Evolutionary conservation across 1,139 yeast species (phyloP), one percentile per base, ranked within the genome.

Genomic region (Magnusiomyces paraingens): DNA sequence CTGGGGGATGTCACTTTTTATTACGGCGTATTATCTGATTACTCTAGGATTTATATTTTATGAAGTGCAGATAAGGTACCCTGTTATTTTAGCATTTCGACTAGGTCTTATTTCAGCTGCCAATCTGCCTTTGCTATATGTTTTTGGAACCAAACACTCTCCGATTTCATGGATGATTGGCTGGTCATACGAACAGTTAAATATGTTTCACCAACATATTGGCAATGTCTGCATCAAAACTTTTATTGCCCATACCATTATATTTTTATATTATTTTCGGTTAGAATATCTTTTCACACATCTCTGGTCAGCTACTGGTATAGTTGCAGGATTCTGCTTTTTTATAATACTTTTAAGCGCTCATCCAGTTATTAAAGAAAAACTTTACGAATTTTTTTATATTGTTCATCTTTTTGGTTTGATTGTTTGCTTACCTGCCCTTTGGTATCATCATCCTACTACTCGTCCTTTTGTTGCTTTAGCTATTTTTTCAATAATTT

Each of bases 181-280:
- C 17, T 65, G 68, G 67, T 61, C 65, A 3, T 65, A 65, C 47
- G 68, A 65, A 47, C 67, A 65, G 49, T 52, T 63, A n/a, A 65
- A 63, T 49, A 62, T 65, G 10, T 58, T 63, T 40, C 68, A 65
- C 49, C 57, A 66, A 29, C 59, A 57, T 46, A 53, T 56, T 11
- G 68, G 68, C 5, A 52, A 58, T 2, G 43, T 60, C 14, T 59
- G 64, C 44, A 58, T 63, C 6, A 11, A 56, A 4, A 49, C 64
- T 0, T 54, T 57, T 2, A 32, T 62, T 3, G 39, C 55, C 11
- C 68, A 65, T 47, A 50, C 64, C 0, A 50, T 49, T 2, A 48
- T 62, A 12, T 65, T 65, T 43, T 48, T 58, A 12, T 54, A 36
- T 38, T 64, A 60, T 53, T 65, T 64, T 53, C 54, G 59, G 15